phyloP scores from a whole-genome alignment of 2,329 filamentous ascomycete genomes.

The Sphaerulina vaccinii region DNA sequence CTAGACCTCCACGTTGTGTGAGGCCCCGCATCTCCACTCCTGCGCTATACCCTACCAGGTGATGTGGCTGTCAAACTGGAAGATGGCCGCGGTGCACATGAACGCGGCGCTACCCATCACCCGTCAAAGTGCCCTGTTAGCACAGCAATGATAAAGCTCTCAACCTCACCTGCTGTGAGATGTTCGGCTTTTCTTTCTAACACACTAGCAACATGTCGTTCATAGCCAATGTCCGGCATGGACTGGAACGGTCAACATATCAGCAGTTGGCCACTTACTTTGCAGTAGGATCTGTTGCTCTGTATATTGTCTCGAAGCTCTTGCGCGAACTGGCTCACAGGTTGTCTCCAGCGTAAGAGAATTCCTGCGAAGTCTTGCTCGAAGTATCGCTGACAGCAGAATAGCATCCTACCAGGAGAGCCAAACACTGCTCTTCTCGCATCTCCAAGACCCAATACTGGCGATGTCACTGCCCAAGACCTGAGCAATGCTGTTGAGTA shows the following conservation, averaged over 20 bases:
- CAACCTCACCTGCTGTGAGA: background rate
- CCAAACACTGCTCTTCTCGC: conserved; percentile 20
- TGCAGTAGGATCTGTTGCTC: conserved; percentile 1
- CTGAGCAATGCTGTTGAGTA: conserved; percentile 20
- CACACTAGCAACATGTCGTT: background rate
- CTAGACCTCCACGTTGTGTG: no score
- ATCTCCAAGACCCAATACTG: conserved; percentile 11
- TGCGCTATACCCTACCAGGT: no score
- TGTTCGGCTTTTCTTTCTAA: background rate
- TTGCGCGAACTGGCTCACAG: conserved; percentile 9
- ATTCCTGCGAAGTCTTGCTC: background rate
- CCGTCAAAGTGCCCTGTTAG: background rate
- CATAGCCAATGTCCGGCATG: background rate
- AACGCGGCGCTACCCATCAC: no score
- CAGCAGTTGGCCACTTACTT: conserved; percentile 5
- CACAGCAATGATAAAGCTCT: background rate
- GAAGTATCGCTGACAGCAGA: background rate
- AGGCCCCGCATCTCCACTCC: no score
- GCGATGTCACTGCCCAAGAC: conserved; percentile 12
- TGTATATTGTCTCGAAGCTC: conserved; percentile 11
- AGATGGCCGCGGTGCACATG: no score
- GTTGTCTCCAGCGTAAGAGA: conserved; percentile 8
- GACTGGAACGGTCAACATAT: conserved; percentile 5
- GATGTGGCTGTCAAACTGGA: background rate
- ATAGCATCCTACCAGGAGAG: conserved; percentile 20